Percentiles rank a stretch among this genome's conserved stretches.
Evolutionary conservation across 768 basidiomycete species (phyloP).

Genomic region (Naematelia encephala): DNA sequence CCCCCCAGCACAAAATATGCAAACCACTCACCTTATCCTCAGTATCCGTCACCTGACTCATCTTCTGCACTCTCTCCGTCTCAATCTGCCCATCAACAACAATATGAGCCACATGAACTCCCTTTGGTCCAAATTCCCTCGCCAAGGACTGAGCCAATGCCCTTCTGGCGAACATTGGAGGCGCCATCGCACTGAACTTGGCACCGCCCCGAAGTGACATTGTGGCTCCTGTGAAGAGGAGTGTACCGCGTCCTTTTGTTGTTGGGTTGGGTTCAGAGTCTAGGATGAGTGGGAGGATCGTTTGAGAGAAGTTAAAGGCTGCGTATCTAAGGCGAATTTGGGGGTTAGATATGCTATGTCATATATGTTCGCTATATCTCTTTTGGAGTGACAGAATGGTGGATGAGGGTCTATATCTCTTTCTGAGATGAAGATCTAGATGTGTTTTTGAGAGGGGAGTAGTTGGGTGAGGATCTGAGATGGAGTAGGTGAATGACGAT

Average conservation of each 20-base stretch:
- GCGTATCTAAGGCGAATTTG: conserved; percentile 19
- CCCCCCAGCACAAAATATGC: too few species aligned
- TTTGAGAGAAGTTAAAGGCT: conserved; percentile 39
- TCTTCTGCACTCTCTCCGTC: conserved; percentile 21
- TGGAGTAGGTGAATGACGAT: too few species aligned
- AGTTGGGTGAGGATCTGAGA: too few species aligned
- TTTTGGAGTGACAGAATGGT: too few species aligned
- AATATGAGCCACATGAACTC: conserved; percentile 49
- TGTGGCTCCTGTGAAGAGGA: conserved; percentile 46
- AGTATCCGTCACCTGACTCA: conserved; percentile 28
- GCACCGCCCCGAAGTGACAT: conserved; percentile 36
- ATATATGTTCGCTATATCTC: too few species aligned
- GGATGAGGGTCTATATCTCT: too few species aligned
- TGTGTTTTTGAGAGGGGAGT: too few species aligned
- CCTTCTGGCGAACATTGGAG: conserved; percentile 38
- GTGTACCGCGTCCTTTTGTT: conserved; percentile 19
- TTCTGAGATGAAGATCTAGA: too few species aligned
- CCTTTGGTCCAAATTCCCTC: conserved; percentile 46
- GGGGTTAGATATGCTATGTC: too few species aligned
- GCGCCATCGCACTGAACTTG: conserved; percentile 29
- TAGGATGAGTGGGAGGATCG: conserved; percentile 26
- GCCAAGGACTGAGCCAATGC: conserved; percentile 44
- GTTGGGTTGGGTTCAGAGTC: conserved; percentile 7
- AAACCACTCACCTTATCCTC: conserved; percentile 23
- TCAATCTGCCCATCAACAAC: conserved; percentile 41